These are phyloP conservation scores for Cutaneotrichosporon cavernicola DNA, from an alignment of 1,284 basidiomycete species.

Conservation along the genomic window DNA sequence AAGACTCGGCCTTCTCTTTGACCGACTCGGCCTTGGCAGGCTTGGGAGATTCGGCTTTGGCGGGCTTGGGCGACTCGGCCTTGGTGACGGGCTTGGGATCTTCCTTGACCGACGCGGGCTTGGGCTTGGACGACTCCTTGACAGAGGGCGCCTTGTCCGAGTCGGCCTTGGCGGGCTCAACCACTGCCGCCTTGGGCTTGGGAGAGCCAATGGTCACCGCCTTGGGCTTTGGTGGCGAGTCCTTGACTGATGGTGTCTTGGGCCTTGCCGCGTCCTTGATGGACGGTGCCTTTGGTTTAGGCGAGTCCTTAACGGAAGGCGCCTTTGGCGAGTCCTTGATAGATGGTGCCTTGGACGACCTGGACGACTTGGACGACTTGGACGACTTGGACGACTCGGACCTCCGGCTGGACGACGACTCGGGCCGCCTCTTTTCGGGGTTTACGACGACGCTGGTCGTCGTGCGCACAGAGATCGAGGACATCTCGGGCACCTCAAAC, in stretches of 20 bases:
- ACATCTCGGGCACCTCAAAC: background rate
- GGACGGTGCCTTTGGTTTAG: background rate
- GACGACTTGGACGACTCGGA: background rate
- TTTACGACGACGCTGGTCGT: background rate
- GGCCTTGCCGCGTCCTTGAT: background rate
- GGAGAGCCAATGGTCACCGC: background rate
- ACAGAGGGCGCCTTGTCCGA: background rate
- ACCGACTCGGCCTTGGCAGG: background rate
- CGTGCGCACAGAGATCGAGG: background rate
- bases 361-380: background rate
- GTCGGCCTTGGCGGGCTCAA: background rate
- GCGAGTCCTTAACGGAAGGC: background rate
- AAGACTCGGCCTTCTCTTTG: background rate
- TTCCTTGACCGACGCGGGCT: background rate
- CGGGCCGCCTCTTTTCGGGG: background rate
- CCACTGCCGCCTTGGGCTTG: background rate
- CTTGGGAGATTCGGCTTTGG: background rate
- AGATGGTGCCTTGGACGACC: background rate
- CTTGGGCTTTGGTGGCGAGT: background rate
- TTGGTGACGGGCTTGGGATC: no score
- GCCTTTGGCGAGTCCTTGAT: conserved; percentile 4
- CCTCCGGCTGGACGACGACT: background rate
- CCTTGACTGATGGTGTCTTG: no score
- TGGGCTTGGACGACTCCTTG: background rate
- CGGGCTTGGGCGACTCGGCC: background rate